Conservation (phyloP, 768 basidiomycete species). For the Lentinula sp. region DNA sequence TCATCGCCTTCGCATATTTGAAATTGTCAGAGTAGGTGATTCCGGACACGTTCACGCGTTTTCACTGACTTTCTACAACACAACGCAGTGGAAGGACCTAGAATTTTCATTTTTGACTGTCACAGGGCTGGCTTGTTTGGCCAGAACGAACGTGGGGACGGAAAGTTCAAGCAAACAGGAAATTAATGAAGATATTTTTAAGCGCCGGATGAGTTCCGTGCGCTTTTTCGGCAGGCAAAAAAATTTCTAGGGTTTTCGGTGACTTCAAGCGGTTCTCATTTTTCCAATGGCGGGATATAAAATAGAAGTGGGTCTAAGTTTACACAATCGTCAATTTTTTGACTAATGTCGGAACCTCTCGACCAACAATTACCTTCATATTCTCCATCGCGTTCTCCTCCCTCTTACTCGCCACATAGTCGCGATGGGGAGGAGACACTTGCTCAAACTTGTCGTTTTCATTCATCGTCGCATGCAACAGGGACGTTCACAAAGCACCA, state of each 20-base stretch:
- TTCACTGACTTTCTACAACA: not conserved
- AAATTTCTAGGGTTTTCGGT: not conserved
- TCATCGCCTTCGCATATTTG: not conserved
- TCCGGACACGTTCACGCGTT: not conserved
- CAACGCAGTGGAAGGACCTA: not conserved
- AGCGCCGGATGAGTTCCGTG: constrained; percentile 4
- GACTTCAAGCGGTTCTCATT: not conserved
- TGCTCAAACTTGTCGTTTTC: not conserved
- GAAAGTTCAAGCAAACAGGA: no score
- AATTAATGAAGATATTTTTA: not conserved
- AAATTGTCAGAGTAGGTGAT: not conserved
- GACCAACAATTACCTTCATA: constrained; percentile 1
- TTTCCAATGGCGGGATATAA: not conserved
- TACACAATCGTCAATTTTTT: no score
- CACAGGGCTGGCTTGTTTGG: not conserved
- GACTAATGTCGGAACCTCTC: not conserved
- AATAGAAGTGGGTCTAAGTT: not conserved
- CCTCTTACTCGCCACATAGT: not conserved
- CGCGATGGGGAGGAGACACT: constrained; percentile 1
- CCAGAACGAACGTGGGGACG: not conserved
- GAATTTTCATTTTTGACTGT: not conserved
- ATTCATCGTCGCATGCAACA: not conserved
- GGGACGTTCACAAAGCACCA: constrained; percentile 2
- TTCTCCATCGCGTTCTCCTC: constrained; percentile 1
- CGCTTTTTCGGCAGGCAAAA: not conserved